Base-by-base conservation (phyloP, 2,329 filamentous ascomycete genomes). In the Polychaeton citri region DNA sequence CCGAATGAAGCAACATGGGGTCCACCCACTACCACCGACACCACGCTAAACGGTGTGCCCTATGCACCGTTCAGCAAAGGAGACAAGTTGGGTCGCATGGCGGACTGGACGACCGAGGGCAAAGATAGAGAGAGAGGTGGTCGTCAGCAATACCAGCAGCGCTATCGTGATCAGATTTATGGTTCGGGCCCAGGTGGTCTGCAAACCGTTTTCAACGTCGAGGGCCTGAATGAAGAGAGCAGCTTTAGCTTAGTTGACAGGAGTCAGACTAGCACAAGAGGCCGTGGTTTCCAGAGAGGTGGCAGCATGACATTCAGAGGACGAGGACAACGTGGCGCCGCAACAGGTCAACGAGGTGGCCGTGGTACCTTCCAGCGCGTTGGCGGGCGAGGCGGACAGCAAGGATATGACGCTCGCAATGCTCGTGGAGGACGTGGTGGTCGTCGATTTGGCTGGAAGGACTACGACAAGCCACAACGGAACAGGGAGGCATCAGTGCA, bases 231-330 rank as follows among this genome's bases (percentile, higher is more conserved):
- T 66, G 90, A 98, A 62, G 90, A 98, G 65, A 86, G 85, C 42
- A 85, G 81, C 45, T 98, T 98, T 76, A 96, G 88, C 50, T 84
- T 98, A 37, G 90, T 98, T 58, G 93, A 92, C 69, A 93, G 94
- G 65, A 82, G 81, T 46, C 77, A 87, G 61, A 84, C 92, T 54
- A 81, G 82, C 12, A 71, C 78, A 46, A 90, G 94, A 68, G 75
- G 80, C 38, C 74, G 88, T 55, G 72, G 71, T 20, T 98, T 90
- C 59, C 77, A 74, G 38, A 79, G 87, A 48, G 82, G 90, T 41
- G 87, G 88, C 46, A 84, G 84, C 49, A 80, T 87, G 50, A 86
- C 95, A 59, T 90, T 90, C 61, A 80, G 88, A 46, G 74, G 79
- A 44, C 71, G 56, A 13, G 54, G 51, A 18, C 79, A 82, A 51